These are phyloP conservation scores for Populus hybrid DNA, from an alignment of 441 rosid species.

Conservation along the genomic window DNA sequence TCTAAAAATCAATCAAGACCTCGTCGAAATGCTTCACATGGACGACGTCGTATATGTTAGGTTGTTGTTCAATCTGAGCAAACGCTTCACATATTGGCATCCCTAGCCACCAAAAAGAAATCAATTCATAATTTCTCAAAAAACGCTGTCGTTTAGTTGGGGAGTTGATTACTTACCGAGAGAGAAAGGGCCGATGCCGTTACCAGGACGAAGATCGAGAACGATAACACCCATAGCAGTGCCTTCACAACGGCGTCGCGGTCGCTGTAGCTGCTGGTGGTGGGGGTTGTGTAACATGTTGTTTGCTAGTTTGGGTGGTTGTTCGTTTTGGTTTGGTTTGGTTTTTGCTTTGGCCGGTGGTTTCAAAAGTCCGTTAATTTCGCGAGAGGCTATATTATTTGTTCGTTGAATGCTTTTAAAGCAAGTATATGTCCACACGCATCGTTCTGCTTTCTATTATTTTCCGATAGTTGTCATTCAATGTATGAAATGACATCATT, in stretches of 20 bases:
- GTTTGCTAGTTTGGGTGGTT: no score
- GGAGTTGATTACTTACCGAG: conserved; percentile 50
- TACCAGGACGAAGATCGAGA: conserved; percentile 93
- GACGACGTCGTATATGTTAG: conserved; percentile 89
- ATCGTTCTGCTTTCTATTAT: not conserved
- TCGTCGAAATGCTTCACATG: conserved; percentile 89
- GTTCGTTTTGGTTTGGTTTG: conserved; percentile 19
- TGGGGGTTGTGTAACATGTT: conserved; percentile 23
- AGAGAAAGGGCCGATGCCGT: conserved; percentile 86
- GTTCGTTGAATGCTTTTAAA: conserved; percentile 1
- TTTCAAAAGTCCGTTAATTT: conserved; percentile 7
- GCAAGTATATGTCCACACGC: not conserved
- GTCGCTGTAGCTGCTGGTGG: conserved; percentile 47
- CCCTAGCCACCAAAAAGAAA: conserved; percentile 33
- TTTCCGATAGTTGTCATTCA: not conserved
- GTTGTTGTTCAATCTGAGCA: conserved; percentile 87
- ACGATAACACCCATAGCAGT: conserved; percentile 95
- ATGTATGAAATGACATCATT: not conserved
- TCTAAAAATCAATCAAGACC: conserved; percentile 34
- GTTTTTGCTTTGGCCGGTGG: not conserved
- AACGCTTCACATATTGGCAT: conserved; percentile 96
- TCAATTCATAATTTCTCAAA: not conserved
- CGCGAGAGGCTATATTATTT: not conserved
- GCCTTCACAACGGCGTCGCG: conserved; percentile 86
- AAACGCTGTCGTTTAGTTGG: not conserved